phyloP scores from a whole-genome alignment of 495 filamentous ascomycete species.

The Penicillium parvum region DNA sequence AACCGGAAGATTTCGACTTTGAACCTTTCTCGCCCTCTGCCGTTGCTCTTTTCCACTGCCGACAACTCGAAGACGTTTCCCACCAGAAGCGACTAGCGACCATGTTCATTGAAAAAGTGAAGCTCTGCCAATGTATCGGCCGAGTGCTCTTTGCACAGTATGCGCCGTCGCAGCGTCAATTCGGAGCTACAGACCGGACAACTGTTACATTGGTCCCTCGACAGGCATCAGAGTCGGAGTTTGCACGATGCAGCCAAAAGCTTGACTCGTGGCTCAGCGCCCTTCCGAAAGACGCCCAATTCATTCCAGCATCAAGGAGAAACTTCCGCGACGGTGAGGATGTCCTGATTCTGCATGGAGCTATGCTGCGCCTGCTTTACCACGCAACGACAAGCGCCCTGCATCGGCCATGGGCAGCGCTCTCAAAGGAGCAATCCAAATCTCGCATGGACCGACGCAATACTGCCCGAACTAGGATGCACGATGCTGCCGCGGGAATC shows the following conservation, averaged over 20 bases:
- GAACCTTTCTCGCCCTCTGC: slow-evolving; percentile 51
- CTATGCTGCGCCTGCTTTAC: slow-evolving; percentile 80
- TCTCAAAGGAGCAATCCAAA: slow-evolving; percentile 44
- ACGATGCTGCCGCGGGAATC: slow-evolving; percentile 70
- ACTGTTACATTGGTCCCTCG: slow-evolving; percentile 81
- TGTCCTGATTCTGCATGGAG: slow-evolving; percentile 64
- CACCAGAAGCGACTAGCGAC: slow-evolving; percentile 66
- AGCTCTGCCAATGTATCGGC: slow-evolving; percentile 76
- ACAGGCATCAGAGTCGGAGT: slow-evolving; percentile 62
- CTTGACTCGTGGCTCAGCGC: slow-evolving; percentile 62
- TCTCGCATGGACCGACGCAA: slow-evolving; percentile 33
- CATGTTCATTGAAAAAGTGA: slow-evolving; percentile 85
- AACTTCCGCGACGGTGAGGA: slow-evolving; percentile 43
- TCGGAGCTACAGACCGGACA: slow-evolving; percentile 62
- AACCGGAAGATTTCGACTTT: slow-evolving; percentile 73
- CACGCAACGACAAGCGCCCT: slow-evolving; percentile 80
- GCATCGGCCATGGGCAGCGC: slow-evolving; percentile 72
- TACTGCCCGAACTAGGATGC: slow-evolving; percentile 65
- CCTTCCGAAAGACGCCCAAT: slow-evolving; percentile 56
- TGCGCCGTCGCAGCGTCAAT: slow-evolving; percentile 58
- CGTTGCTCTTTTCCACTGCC: slow-evolving; percentile 32
- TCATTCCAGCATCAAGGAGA: slow-evolving; percentile 30
- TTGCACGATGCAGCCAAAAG: slow-evolving; percentile 64
- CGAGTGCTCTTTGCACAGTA: slow-evolving; percentile 80
- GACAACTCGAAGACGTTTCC: slow-evolving; percentile 37